Percentiles rank a stretch among this genome's conserved stretches.
phyloP scores from a whole-genome alignment of 2,329 filamentous ascomycete species.

The Trichophyton verrucosum region DNA sequence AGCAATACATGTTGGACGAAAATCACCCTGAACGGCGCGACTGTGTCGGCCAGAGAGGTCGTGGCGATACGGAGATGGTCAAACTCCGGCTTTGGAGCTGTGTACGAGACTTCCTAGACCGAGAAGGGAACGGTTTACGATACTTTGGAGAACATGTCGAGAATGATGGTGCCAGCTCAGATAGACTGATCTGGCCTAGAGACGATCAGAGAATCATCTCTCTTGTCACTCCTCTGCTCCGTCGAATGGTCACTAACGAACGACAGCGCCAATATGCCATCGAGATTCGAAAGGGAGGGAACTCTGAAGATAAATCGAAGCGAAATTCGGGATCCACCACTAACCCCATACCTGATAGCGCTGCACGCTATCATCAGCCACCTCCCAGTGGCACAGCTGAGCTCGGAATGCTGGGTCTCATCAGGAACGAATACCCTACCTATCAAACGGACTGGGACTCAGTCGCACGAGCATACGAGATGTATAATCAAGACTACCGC shows the following conservation, averaged over 20 bases:
- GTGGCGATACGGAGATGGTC: slow-evolving; percentile 45
- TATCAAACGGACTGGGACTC: slow-evolving; percentile 30
- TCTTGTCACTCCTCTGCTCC: slow-evolving; percentile 44
- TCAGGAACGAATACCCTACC: slow-evolving; percentile 20
- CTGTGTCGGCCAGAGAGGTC: slow-evolving; percentile 46
- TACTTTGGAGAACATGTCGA: slow-evolving; percentile 40
- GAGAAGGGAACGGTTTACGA: slow-evolving; percentile 39
- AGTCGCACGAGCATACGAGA: slow-evolving; percentile 26
- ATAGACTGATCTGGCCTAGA: slow-evolving; percentile 41
- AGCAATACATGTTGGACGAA: slow-evolving; percentile 46
- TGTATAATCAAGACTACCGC: slow-evolving; percentile 29
- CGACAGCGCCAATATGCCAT: slow-evolving; percentile 46
- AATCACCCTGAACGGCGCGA: slow-evolving; percentile 42
- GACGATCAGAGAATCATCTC: slow-evolving; percentile 45
- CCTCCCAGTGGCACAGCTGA: slow-evolving; percentile 17
- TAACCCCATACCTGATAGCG: slow-evolving; percentile 15
- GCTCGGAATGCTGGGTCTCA: slow-evolving; percentile 25
- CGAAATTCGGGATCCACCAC: slow-evolving; percentile 17
- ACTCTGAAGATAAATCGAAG: slow-evolving; percentile 26
- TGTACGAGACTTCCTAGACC: slow-evolving; percentile 42
- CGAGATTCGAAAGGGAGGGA: slow-evolving; percentile 41
- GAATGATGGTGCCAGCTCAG: slow-evolving; percentile 27
- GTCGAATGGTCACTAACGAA: slow-evolving; percentile 50
- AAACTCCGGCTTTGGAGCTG: slow-evolving; percentile 46
- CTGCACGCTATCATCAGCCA: slow-evolving; percentile 19